Conservation (phyloP, 108 stramenopile species). For the Cyclotella kingstonii region DNA sequence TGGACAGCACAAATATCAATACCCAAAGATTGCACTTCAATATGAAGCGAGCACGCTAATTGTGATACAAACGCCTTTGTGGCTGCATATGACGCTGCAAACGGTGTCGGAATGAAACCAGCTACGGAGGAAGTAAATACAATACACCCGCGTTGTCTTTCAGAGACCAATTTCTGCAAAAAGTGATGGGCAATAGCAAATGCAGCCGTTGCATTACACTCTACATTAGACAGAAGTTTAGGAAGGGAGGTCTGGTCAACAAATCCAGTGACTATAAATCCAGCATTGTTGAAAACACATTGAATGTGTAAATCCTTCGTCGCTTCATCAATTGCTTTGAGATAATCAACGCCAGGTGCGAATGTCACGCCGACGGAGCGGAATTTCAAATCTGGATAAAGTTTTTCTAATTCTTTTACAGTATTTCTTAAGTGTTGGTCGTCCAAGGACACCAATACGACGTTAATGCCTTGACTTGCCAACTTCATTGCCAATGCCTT, state of each 20-base stretch:
- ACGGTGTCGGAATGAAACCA: slow-evolving; percentile 98
- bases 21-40: slow-evolving; percentile 83
- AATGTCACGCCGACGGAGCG: slow-evolving; percentile 86
- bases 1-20: slow-evolving; percentile 98
- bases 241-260: slow-evolving; percentile 90
- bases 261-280: slow-evolving; percentile 98
- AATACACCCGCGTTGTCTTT: slow-evolving; percentile 86
- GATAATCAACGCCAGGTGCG: slow-evolving; percentile 87
- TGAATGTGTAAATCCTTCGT: slow-evolving; percentile 89
- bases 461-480: slow-evolving; percentile 94
- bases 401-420: slow-evolving; percentile 65
- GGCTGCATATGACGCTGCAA: slow-evolving; percentile 97
- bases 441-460: slow-evolving; percentile 94
- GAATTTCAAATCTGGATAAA: slow-evolving; percentile 86
- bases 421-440: slow-evolving; percentile 89
- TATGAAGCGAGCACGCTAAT: slow-evolving; percentile 85
- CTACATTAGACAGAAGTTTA: slow-evolving; percentile 90
- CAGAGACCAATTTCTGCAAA: slow-evolving; percentile 62
- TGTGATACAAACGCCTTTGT: slow-evolving; percentile 98
- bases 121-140: slow-evolving; percentile 97
- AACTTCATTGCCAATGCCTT: slow-evolving; percentile 77
- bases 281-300: slow-evolving; percentile 97
- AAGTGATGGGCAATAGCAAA: slow-evolving; percentile 96
- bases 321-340: slow-evolving; percentile 73
- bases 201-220: slow-evolving; percentile 97